Base-by-base conservation (phyloP, 345 rosid genomes). In the Jatropha curcas region DNA sequence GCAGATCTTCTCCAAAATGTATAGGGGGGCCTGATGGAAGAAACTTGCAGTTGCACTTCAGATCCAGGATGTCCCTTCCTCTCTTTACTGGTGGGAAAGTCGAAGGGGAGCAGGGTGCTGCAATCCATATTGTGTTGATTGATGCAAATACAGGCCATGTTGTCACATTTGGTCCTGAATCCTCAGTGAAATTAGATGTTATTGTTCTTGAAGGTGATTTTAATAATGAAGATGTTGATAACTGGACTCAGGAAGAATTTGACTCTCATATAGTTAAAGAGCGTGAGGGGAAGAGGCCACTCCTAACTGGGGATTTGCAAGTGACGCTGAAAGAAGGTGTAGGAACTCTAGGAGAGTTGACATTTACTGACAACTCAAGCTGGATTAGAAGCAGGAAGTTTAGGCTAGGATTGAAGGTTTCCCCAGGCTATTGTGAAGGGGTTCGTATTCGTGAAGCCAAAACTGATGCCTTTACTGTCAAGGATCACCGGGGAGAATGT, bases 151-250 rank as follows among this genome's bases (percentile, higher is more conserved):
- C 76, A 22, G 82, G 80, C 48, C 55, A 1, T 55, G 76, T 80
- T n/a, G 63, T 83, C 41, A 73, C 76, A 30, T 64, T 78, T 0
- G 86, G 82, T 63, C 84, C 74, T 14, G 82, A 83, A 75, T 75
- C 86, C 48, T 66, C 74, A 1, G 74, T 52, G 20, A 83, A 80
- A n/a, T 50, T 83, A 28, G 84, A 80, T 13, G 72, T 80, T 0
- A 37, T 80, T 50, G 86, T 80, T 65, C 84, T 83, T 41, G 82
- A 75, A 68, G 86, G 86, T 14, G 84, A 83, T 67, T 83, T 83
- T 67, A 80, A 72, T 27, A 75, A 79, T 7, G 84, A 83, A 11
- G 75, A 72, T 74, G 74, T 48, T 20, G 76, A 77, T 48, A 70
- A 66, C 58, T 83, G 86, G 84, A 65, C 74, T 17, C 33, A 0